Base-by-base conservation (phyloP, 306 rosid genomes). In the Cucumis hystrix region DNA sequence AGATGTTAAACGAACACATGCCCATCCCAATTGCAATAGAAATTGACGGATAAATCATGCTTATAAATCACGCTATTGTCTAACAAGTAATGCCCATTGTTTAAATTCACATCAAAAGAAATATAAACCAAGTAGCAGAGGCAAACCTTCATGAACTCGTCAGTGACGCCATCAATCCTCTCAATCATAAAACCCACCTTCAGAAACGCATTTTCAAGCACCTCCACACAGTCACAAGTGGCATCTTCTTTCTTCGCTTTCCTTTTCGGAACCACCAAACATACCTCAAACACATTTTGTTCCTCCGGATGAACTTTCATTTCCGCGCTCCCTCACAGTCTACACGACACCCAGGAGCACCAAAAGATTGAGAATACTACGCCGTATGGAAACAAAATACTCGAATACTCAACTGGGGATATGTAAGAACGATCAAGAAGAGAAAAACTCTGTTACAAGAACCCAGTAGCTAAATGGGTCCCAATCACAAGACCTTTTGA, bases 121-220 rank as follows among this genome's bases (percentile, higher is more conserved):
- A 33, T 5, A 52, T 30, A 68, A 52, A 51, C 30, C 64, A 58
- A 15, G 21, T 7, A 35, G 21, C 39, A 87, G 84, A 72, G 80
- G 21, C 84, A 83, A 80, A 95, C 99, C 99, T 91, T 90, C 83
- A 95, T 81, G 76, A 95, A 95, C 80, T 91, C 96, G 80, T 95
- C 97, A 59, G 88, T 93, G 78, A 92, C 86, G 79, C 99, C 98
- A 80, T 84, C 74, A 72, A 90, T 88, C 82, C 89, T 87, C 83
- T 92, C 97, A 81, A 87, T 96, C 10, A 87, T 55, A 12, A 92
- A 78, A 56, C 97, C 99, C 71, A 74, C 86, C 76, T 86, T 87
- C 83, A 55, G 71, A 64, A 95, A 89, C 81, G 86, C 97, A 39
- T 81, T 66, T 23, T 87, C 77, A 41, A 95, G 91, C 71, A 91